phyloP scores from a whole-genome alignment of 768 basidiomycete genomes.

The Favolaschia claudopus region DNA sequence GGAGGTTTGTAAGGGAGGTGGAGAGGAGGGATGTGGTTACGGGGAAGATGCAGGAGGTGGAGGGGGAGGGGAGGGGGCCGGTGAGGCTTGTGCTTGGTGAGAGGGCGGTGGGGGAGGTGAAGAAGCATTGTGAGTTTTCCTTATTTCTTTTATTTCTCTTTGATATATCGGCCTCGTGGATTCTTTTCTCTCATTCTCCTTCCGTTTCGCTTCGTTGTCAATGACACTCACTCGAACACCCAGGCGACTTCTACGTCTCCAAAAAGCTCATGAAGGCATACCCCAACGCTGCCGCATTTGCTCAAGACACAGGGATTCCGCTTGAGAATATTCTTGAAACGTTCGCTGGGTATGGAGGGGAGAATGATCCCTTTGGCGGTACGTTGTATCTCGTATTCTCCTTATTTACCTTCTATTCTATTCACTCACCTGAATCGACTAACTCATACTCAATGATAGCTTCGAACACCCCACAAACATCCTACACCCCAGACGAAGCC shows the following conservation, averaged over 20 bases:
- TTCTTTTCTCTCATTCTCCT: not conserved
- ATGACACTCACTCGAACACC: not conserved
- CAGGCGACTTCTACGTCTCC: conserved; percentile 35
- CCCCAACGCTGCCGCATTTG: conserved; percentile 26
- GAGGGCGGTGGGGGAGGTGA: conserved; percentile 28
- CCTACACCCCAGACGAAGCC: conserved; percentile 20
- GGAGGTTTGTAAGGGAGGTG: conserved; percentile 78
- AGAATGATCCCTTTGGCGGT: conserved; percentile 30
- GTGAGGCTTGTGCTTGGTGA: conserved; percentile 30
- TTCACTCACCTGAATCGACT: no score
- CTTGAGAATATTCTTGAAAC: conserved; percentile 19
- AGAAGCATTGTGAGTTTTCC: conserved; percentile 27
- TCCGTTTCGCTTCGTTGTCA: not conserved
- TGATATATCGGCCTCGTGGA: not conserved
- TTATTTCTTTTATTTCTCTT: not conserved
- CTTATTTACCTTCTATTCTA: no score
- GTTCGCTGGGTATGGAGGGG: conserved; percentile 24
- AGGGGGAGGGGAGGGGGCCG: conserved; percentile 28
- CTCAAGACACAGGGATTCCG: conserved; percentile 23
- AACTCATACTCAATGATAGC: no score
- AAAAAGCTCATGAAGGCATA: conserved; percentile 36
- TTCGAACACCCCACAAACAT: conserved; percentile 15
- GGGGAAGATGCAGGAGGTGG: conserved; percentile 30
- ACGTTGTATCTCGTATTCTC: not conserved
- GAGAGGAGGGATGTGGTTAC: conserved; percentile 57